Conservation (phyloP, 805 yeast species). For the Spathaspora arborariae region DNA sequence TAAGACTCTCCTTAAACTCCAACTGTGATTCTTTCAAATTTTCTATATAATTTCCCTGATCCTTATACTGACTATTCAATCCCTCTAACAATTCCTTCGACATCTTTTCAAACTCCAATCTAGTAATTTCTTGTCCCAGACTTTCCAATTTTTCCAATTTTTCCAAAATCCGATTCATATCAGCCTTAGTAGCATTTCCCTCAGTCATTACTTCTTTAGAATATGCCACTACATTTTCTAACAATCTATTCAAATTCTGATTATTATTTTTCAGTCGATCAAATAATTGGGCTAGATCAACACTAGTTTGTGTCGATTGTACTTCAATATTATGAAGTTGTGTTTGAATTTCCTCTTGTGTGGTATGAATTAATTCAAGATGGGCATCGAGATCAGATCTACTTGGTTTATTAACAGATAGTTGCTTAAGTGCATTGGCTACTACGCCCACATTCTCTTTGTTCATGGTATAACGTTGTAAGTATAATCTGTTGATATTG, state of each 20-base stretch:
- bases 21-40: background rate
- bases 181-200: conserved; percentile 32
- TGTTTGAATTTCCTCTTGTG: conserved; percentile 24
- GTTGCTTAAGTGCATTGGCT: conserved; percentile 16
- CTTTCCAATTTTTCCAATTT: conserved; percentile 12
- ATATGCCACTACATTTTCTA: conserved; percentile 31
- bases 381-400: conserved; percentile 28
- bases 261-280: conserved; percentile 41
- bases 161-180: conserved; percentile 19
- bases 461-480: background rate
- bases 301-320: conserved; percentile 31
- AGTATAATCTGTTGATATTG: background rate
- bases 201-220: conserved; percentile 32
- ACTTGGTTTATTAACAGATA: conserved; percentile 24
- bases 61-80: background rate
- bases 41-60: background rate
- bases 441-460: background rate
- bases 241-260: conserved; percentile 31
- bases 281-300: conserved; percentile 32
- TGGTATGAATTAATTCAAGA: conserved; percentile 24
- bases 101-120: background rate
- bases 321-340: conserved; percentile 28
- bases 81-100: background rate
- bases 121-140: background rate
- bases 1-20: background rate